Percentiles rank a stretch among this genome's conserved stretches.
Evolutionary conservation across 2,329 filamentous ascomycete genomes (phyloP).

Genomic region (Arthrobotrys sinensis): DNA sequence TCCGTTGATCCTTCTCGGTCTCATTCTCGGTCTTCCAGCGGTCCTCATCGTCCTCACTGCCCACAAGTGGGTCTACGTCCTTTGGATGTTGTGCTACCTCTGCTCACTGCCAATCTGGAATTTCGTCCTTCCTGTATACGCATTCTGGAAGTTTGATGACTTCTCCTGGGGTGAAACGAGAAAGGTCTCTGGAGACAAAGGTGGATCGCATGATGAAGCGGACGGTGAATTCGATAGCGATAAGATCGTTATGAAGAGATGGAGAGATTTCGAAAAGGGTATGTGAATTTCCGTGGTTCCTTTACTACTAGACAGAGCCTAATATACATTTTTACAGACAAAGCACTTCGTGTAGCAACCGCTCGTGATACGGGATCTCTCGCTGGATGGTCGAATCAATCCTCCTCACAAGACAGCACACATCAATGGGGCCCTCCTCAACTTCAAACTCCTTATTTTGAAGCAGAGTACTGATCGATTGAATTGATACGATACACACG

Average conservation of each 20-base stretch:
- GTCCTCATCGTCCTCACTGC: slow-evolving; percentile 93
- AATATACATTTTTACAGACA: slow-evolving; percentile 38
- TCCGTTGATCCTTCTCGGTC: slow-evolving; percentile 85
- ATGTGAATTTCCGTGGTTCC: slow-evolving; percentile 61
- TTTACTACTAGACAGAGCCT: neutral
- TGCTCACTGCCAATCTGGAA: slow-evolving; percentile 96
- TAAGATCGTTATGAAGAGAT: slow-evolving; percentile 99
- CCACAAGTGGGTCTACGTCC: slow-evolving; percentile 89
- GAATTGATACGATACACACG: slow-evolving; percentile 60
- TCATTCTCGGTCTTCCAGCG: slow-evolving; percentile 94
- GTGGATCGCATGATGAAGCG: slow-evolving; percentile 72
- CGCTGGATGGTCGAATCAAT: slow-evolving; percentile 60
- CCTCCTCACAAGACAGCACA: slow-evolving; percentile 57
- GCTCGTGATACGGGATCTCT: slow-evolving; percentile 57
- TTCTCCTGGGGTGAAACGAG: slow-evolving; percentile 99
- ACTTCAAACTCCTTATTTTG: slow-evolving; percentile 59
- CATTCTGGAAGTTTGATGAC: slow-evolving; percentile 99
- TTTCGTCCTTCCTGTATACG: slow-evolving; percentile 91
- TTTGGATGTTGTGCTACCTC: slow-evolving; percentile 98
- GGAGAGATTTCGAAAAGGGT: slow-evolving; percentile 94
- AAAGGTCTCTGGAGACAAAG: slow-evolving; percentile 84
- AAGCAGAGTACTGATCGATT: slow-evolving; percentile 58
- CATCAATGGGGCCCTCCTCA: slow-evolving; percentile 60
- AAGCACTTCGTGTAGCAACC: slow-evolving; percentile 48
- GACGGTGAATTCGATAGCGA: slow-evolving; percentile 98